A percentile compares a stretch with the other conserved stretches of the same genome.
phyloP scores from a whole-genome alignment of 148 eudicot genomes.

The Vaccinium myrtillus region DNA sequence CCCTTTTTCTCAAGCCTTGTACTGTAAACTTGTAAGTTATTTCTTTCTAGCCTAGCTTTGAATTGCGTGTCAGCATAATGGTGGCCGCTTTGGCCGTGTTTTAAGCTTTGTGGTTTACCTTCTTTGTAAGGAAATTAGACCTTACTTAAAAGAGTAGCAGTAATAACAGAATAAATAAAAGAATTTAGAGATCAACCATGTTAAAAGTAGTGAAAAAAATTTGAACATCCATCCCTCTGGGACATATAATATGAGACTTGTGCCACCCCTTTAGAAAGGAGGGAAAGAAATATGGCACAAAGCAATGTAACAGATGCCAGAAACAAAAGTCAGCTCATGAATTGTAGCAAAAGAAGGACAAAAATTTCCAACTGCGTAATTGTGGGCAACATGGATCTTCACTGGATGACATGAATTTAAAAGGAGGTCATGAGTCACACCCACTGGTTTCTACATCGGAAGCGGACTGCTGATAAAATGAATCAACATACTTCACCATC shows the following conservation, averaged over 20 bases:
- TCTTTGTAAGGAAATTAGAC: background rate
- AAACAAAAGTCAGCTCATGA: background rate
- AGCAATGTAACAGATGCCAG: conserved; percentile 1
- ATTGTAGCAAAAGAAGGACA: background rate
- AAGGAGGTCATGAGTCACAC: background rate
- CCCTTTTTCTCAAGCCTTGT: background rate
- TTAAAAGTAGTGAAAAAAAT: background rate
- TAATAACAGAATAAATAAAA: background rate
- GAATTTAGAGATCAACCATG: background rate
- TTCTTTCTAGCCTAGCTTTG: conserved; percentile 2
- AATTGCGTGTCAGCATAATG: background rate
- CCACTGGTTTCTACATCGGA: background rate
- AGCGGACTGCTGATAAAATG: background rate
- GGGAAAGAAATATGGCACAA: background rate
- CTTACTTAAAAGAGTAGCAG: background rate
- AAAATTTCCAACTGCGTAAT: background rate
- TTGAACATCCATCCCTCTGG: background rate
- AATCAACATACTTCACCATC: background rate
- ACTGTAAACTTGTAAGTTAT: background rate
- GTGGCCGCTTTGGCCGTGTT: background rate
- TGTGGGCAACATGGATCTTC: background rate
- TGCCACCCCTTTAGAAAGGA: background rate
- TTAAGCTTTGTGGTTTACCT: background rate
- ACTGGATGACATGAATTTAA: background rate
- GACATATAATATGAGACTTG: background rate